Evolutionary conservation across 352 stramenopile genomes (phyloP), one percentile per base, ranked within the genome.

Genomic region (Phytophthora citricola): DNA sequence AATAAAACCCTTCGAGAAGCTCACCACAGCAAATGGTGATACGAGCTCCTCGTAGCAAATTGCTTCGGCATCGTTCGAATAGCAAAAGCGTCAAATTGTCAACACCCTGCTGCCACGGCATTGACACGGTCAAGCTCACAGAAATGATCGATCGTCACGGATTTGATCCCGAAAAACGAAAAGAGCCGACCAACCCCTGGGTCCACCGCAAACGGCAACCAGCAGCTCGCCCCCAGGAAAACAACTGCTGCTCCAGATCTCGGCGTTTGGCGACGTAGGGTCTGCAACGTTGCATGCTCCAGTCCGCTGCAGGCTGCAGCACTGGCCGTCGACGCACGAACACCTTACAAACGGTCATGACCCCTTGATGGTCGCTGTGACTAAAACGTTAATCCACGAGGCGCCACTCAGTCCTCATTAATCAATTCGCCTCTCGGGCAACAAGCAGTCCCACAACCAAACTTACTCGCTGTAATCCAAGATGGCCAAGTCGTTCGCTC

Each of bases 401-500:
- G 3, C 36, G 12, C 12, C 12, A 17, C 36, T 17, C 12, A 10
- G 12, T 20, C 36, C 36, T 43, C 36, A 34, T 20, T 20, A 20
- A 20, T 20, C 17, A 20, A 20, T 20, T 20, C 17, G 17, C 17
- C 17, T 20, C 17, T 20, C 17, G 17, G 17, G 17, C 17, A 20
- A 20, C 17, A 20, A 20, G 17, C 17, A 20, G 17, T 20, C 17
- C 17, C 17, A 20, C 17, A 20, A 20, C 17, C 17, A 20, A 20
- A 20, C 17, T 20, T 1, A 20, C 31, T 34, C 31, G 31, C 31
- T 54, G 41, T 15, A 45, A 2, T 38, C 2, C 24, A 51, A 41
- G 44, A 69, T 64, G 45, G 45, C 48, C 45, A 47, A 58, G 45
- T 56, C 36, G 24, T 63, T 63, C 11, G 45, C 45, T 9, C 26